Evolutionary conservation across 2,329 filamentous ascomycete genomes (phyloP).

Genomic region (Penicillium paneum): DNA sequence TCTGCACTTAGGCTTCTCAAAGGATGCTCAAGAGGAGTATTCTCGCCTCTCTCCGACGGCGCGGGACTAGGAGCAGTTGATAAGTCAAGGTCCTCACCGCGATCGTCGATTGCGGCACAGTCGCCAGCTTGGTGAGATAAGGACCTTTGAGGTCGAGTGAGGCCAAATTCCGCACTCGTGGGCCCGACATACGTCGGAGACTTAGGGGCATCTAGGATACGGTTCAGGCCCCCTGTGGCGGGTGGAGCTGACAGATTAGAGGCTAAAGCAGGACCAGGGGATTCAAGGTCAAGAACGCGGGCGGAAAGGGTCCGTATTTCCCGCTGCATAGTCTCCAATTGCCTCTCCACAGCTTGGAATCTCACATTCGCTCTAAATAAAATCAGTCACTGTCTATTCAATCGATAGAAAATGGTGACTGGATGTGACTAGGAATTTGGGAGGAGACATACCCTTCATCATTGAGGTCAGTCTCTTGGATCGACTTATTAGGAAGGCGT

Average conservation of each 20-base stretch:
- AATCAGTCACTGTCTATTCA: background rate
- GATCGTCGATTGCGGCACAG: slow-evolving; percentile 5
- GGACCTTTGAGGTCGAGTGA: slow-evolving; percentile 17
- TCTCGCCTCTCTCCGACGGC: slow-evolving; percentile 23
- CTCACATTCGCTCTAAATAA: slow-evolving; percentile 15
- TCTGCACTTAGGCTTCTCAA: slow-evolving; percentile 70
- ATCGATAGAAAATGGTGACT: background rate
- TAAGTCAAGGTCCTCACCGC: slow-evolving; percentile 19
- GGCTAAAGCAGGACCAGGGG: slow-evolving; percentile 11
- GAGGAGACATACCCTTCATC: slow-evolving; percentile 21
- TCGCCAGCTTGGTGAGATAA: background rate
- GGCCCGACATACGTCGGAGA: slow-evolving; percentile 36
- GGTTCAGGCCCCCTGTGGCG: slow-evolving; percentile 19
- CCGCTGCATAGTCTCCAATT: slow-evolving; percentile 28
- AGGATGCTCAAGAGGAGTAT: slow-evolving; percentile 58
- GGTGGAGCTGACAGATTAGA: slow-evolving; percentile 10
- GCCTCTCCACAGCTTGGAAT: slow-evolving; percentile 27
- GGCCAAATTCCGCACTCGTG: slow-evolving; percentile 38
- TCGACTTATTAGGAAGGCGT: slow-evolving; percentile 40
- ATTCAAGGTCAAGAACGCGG: slow-evolving; percentile 29
- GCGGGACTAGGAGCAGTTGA: slow-evolving; percentile 21
- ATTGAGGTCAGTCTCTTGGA: slow-evolving; percentile 9
- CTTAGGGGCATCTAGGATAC: slow-evolving; percentile 32
- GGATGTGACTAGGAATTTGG: background rate
- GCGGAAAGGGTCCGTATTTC: slow-evolving; percentile 32